Evolutionary conservation across 2,329 filamentous ascomycete genomes (phyloP).

Genomic region (Sporothrix curviconia): DNA sequence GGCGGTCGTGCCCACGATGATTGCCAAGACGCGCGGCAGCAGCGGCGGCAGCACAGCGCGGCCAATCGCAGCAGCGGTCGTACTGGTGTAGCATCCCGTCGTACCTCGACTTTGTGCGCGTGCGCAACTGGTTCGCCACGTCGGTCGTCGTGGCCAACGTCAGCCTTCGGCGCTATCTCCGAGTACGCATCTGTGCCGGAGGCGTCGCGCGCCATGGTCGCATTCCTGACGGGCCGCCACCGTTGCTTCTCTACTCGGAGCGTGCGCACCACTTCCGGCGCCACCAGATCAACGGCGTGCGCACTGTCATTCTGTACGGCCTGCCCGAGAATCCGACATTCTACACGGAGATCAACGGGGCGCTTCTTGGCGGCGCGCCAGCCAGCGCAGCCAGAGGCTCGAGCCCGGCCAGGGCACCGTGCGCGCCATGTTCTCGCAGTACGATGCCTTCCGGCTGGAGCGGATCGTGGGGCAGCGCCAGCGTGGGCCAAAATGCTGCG

Average conservation of each 20-base stretch:
- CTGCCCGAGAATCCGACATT: conserved; percentile 82
- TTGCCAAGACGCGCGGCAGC: conserved; percentile 59
- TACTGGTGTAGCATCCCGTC: conserved; percentile 84
- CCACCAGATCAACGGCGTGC: conserved; percentile 75
- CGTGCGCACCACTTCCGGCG: conserved; percentile 94
- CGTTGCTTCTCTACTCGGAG: conserved; percentile 84
- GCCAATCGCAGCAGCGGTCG: conserved; percentile 42
- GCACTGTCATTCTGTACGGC: conserved; percentile 74
- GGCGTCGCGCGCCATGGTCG: conserved; percentile 73
- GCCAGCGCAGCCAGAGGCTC: conserved; percentile 48
- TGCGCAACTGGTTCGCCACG: conserved; percentile 86
- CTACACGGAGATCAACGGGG: conserved; percentile 69
- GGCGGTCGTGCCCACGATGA: conserved; percentile 68
- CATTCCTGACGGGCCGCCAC: conserved; percentile 77
- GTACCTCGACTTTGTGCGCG: conserved; percentile 89
- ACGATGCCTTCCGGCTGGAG: conserved; percentile 84
- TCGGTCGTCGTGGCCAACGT: conserved; percentile 48
- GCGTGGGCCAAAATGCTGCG: conserved; percentile 78
- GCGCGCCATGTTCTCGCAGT: conserved; percentile 70
- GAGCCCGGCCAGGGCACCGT: conserved; percentile 55
- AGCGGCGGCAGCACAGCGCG: conserved; percentile 13
- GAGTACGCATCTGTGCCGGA: conserved; percentile 80
- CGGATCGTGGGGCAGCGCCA: conserved; percentile 74
- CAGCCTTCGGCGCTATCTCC: conserved; percentile 73
- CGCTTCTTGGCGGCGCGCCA: conserved; percentile 57